A percentile compares a stretch with the other conserved stretches of the same genome.
Conservation (phyloP, 2,329 filamentous ascomycete species). For the Claviceps citrina region DNA sequence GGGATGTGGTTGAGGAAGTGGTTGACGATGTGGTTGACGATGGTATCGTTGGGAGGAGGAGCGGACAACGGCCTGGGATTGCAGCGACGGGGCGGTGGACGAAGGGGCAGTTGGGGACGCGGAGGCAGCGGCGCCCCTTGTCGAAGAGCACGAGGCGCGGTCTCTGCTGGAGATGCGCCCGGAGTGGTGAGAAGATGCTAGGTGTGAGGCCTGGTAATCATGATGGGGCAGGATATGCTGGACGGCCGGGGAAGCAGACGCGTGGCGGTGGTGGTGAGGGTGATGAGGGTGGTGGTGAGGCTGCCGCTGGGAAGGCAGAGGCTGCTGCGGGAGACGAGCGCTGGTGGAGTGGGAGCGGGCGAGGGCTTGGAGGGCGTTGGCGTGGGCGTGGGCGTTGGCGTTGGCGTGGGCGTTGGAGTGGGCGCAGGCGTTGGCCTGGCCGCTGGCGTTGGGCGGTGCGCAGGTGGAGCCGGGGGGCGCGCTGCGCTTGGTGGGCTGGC, state of each 20-base stretch:
- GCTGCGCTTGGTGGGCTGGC: neutral
- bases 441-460: conserved; percentile 2
- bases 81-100: conserved; percentile 18
- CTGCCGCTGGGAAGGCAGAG: conserved; percentile 11
- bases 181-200: conserved; percentile 40
- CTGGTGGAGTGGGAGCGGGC: neutral
- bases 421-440: too few species aligned
- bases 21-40: conserved; percentile 15
- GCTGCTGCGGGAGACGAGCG: conserved; percentile 6
- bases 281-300: conserved; percentile 21
- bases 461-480: neutral
- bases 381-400: conserved; percentile 7
- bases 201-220: conserved; percentile 59
- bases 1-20: conserved; percentile 15
- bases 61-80: conserved; percentile 35
- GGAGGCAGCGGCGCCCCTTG: conserved; percentile 36
- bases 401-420: conserved; percentile 1
- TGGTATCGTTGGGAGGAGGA: conserved; percentile 22
- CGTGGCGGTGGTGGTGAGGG: conserved; percentile 23
- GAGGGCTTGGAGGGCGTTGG: conserved; percentile 3
- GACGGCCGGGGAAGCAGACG: conserved; percentile 23
- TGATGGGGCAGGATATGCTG: conserved; percentile 38
- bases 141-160: conserved; percentile 16
- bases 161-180: conserved; percentile 53
- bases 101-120: conserved; percentile 17